Percentiles rank a stretch among this genome's conserved stretches.
Evolutionary conservation across 306 rosid species (phyloP).

Genomic region (Cucurbita moschata): DNA sequence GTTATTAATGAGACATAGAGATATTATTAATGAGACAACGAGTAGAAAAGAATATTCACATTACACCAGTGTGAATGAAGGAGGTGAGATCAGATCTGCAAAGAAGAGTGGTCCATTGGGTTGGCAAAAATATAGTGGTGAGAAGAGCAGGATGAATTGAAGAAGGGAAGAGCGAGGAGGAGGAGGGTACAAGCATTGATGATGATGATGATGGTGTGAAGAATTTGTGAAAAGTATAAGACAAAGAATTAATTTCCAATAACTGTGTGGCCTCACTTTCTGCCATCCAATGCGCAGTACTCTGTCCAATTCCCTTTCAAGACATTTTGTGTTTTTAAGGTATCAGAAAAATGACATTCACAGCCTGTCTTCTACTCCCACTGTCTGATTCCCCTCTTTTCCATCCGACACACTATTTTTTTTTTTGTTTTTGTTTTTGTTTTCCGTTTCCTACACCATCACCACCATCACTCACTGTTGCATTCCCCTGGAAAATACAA

Average conservation of each 20-base stretch:
- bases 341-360: constrained; percentile 4
- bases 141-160: neutral
- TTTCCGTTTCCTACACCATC: neutral
- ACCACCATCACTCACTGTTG: neutral
- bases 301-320: constrained; percentile 1
- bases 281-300: neutral
- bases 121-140: no score
- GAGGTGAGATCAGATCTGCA: no score
- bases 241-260: constrained; percentile 1
- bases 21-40: no score
- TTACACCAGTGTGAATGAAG: no score
- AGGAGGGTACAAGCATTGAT: neutral
- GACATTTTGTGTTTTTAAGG: constrained; percentile 9
- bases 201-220: neutral
- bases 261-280: neutral
- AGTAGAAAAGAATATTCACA: no score
- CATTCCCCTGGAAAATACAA: neutral
- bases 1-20: no score
- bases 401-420: neutral
- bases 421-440: neutral
- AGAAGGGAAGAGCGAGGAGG: neutral
- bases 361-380: neutral
- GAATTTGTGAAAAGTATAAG: neutral
- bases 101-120: no score
- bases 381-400: neutral